Evolutionary conservation across 345 rosid genomes (phyloP), one percentile per base, ranked within the genome.

Genomic region (Citropsis articulata): DNA sequence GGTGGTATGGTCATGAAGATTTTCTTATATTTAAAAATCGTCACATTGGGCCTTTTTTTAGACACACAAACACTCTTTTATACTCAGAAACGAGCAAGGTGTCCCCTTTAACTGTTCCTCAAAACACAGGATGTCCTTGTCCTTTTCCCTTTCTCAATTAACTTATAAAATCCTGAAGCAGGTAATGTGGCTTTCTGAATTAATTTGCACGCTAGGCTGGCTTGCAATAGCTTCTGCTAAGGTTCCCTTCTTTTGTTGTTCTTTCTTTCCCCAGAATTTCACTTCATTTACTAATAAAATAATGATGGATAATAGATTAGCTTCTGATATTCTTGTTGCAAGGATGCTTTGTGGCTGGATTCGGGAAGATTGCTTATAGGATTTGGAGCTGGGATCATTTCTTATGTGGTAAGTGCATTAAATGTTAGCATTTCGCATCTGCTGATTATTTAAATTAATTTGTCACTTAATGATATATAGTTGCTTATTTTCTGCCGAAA

Each of bases 131-230:
- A 4, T 42, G 16, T 45, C 18, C 50, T 13, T 45, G 50, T 45
- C 50, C 18, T 45, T 45, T 45, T 14, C 18, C 50, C 5, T 35
- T 69, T 63, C 31, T 40, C 45, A 55, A 35, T 35, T 72, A 7
- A 80, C 53, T 64, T 56, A 28, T 78, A 57, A 22, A 33, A 76
- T 1, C 55, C 13, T 66, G 19, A 28, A 77, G 67, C 83, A 89
- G 97, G 83, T 92, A 55, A 83, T 84, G 87, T 81, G 87, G 87
- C 56, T 86, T 1, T 76, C 90, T 4, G 81, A 84, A 48, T 66
- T 83, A 66, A 75, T 79, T 22, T 82, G 80, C 78, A 28, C 75
- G 56, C 33, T 80, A 2, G 93, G 97, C 69, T 65, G 69, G 69
- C 69, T 65, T 65, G 42, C 69, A 7, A 33, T 65, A 18, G 40